phyloP scores from a whole-genome alignment of 768 basidiomycete species.

The Tulasnella sp. region DNA sequence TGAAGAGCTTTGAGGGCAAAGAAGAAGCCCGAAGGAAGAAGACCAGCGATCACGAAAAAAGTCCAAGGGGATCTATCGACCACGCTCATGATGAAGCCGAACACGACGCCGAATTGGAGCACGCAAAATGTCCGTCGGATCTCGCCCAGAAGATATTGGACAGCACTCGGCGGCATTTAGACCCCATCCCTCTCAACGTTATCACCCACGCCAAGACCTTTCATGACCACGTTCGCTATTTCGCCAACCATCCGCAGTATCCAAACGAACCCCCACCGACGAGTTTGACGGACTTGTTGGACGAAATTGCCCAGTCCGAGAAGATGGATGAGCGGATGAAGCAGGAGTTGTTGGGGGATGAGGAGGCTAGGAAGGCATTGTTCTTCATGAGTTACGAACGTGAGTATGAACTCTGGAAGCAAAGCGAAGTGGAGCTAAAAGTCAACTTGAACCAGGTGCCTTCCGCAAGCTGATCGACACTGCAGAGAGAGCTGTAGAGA shows the following conservation, averaged over 20 bases:
- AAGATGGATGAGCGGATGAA: slow-evolving; percentile 40
- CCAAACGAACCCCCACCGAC: slow-evolving; percentile 28
- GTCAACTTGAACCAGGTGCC: not conserved
- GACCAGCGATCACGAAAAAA: not conserved
- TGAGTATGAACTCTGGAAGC: not conserved
- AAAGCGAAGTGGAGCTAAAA: not conserved
- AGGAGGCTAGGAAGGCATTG: slow-evolving; percentile 45
- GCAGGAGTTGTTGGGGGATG: slow-evolving; percentile 46
- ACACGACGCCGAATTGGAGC: not conserved
- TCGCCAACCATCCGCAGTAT: slow-evolving; percentile 32
- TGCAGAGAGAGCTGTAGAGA: slow-evolving; percentile 27
- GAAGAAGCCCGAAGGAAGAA: not conserved
- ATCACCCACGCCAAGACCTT: slow-evolving; percentile 42
- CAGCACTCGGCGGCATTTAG: slow-evolving; percentile 35
- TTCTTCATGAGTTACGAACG: slow-evolving; percentile 47
- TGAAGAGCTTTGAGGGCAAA: slow-evolving; percentile 46
- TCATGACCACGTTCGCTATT: slow-evolving; percentile 45
- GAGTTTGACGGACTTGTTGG: slow-evolving; percentile 41
- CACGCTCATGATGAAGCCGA: slow-evolving; percentile 2
- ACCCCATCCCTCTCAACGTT: slow-evolving; percentile 44
- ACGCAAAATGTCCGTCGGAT: slow-evolving; percentile 14
- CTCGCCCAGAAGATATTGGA: slow-evolving; percentile 33
- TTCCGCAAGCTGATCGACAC: slow-evolving; percentile 32
- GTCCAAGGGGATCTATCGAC: not conserved
- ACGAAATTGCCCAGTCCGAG: slow-evolving; percentile 44